These are phyloP conservation scores for Triticum turgidum DNA, from an alignment of 176 grass and related monocot species.

Conservation along the genomic window DNA sequence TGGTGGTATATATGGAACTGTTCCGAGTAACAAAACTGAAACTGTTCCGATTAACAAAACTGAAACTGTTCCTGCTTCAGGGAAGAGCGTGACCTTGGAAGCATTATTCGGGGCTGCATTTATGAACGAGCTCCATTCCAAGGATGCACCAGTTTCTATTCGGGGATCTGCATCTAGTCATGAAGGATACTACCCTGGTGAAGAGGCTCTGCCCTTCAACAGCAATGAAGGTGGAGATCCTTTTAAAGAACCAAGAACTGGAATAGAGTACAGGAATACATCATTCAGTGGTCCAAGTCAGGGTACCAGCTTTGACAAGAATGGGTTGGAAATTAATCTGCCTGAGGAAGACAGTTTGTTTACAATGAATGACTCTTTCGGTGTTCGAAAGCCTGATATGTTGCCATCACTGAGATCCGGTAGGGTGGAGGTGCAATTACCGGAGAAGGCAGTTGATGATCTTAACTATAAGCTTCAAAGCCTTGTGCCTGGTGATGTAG, in stretches of 20 bases:
- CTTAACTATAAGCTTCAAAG: conserved; percentile 61
- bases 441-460: conserved; percentile 37
- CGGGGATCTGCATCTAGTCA: conserved; percentile 47
- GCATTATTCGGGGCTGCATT: conserved; percentile 80
- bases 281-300: conserved; percentile 23
- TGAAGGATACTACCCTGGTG: conserved; percentile 48
- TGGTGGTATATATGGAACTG: conserved; percentile 42
- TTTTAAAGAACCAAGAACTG: conserved; percentile 20
- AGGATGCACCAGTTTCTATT: conserved; percentile 84
- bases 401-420: conserved; percentile 44
- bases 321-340: conserved; percentile 59
- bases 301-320: conserved; percentile 49
- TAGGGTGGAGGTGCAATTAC: conserved; percentile 47
- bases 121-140: conserved; percentile 95
- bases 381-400: conserved; percentile 39
- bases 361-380: conserved; percentile 52
- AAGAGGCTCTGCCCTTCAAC: conserved; percentile 15
- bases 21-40: conserved; percentile 40
- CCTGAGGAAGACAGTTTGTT: conserved; percentile 92
- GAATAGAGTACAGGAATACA: conserved; percentile 27
- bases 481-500: conserved; percentile 50
- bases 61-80: conserved; percentile 51
- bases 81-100: conserved; percentile 69
- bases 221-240: conserved; percentile 33
- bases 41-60: conserved; percentile 32